Base-by-base conservation (phyloP, 208 protist genomes). In the Acanthamoeba healyi region DNA sequence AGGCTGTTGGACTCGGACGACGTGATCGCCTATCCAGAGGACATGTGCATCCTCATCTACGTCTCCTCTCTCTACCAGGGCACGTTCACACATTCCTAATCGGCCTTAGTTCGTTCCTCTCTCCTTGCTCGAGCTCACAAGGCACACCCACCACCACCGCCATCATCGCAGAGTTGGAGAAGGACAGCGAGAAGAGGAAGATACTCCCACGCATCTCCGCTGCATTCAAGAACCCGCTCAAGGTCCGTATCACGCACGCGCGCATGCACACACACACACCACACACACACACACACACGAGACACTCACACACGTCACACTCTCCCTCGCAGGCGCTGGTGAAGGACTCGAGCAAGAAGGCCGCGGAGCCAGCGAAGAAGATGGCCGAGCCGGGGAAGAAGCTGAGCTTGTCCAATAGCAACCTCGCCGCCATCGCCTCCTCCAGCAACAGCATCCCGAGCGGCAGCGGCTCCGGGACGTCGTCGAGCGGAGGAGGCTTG, bases 1-100 rank as follows among this genome's bases (percentile, higher is more conserved):
- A 79, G 70, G 3, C 42, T 88, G 46, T 34, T 88, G 19, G 81
- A 88, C 9, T 2, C 46, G 32, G 44, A 88, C n/a, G 81, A 88
- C 54, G 81, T 88, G 29, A 88, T 88, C 34, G 24, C 81, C 26
- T 88, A 63, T 22, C 81, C 81, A 6, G 81, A 88, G 54, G 81
- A 88, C 29, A 58, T 88, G 54, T 88, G 32, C 32, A 63, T 88
- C 29, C 81, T 88, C 44, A 88, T 88, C 54, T 88, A 88, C 38
- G 81, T 88, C 26, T 51, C 81, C 29, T 88, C 81, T 14, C 34
- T 88, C 9, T 88, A 88, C 38, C 81, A 88, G 26, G 77, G 77
- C n/a, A 87, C 38, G 42, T 15, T 15, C 49, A 19, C 10, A 15
- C 49, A 15, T 54, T 54, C 49, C 49, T 54, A 54, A 54, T 54